These are phyloP conservation scores for Pterocarpus macrocarpus DNA, from an alignment of 306 rosid species.

Conservation along the genomic window DNA sequence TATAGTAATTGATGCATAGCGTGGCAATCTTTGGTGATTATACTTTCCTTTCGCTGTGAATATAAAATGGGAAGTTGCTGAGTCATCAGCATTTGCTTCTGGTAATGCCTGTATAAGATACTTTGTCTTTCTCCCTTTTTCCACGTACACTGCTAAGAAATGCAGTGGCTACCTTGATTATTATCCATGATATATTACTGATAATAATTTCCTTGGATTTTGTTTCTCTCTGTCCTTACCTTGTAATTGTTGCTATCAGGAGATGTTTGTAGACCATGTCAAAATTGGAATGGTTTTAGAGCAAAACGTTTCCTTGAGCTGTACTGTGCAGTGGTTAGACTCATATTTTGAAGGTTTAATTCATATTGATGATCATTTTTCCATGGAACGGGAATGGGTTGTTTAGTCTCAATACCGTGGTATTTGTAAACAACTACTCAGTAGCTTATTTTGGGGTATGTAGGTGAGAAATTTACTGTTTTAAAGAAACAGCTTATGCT, in stretches of 20 bases:
- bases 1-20: background rate
- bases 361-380: background rate
- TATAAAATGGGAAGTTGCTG: background rate
- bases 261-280: background rate
- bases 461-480: background rate
- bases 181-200: background rate
- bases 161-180: background rate
- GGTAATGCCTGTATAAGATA: background rate
- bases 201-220: background rate
- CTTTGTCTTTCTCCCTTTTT: background rate
- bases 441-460: background rate
- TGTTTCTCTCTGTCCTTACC: background rate
- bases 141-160: background rate
- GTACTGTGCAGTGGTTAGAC: background rate
- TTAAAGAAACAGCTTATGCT: background rate
- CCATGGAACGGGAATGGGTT: constrained; percentile 8
- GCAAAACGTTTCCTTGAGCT: background rate
- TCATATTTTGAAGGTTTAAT: background rate
- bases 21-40: background rate
- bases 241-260: background rate
- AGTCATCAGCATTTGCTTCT: background rate
- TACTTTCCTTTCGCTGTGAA: background rate
- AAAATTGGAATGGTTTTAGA: constrained; percentile 7
- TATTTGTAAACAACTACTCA: background rate
- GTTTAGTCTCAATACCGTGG: background rate